Base-by-base conservation (phyloP, 495 filamentous ascomycete species). In the Penicillium flavigenum region DNA sequence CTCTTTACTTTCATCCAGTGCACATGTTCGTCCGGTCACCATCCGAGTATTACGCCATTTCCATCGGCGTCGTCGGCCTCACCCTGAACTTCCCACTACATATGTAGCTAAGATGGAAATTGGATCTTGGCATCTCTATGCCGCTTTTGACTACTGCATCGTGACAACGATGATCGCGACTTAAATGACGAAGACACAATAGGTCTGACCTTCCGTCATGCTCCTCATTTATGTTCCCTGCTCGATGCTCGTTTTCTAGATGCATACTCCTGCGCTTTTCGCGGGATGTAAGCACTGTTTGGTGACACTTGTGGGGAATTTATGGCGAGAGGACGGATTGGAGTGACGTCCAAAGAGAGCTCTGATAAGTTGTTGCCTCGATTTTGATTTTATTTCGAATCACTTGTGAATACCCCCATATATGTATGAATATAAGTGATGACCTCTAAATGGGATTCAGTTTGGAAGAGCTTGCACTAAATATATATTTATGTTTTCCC, bases 301-400 rank as follows among this genome's bases (percentile, higher is more conserved):
- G 17, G 14, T 19, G 20, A 24, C 26, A 43, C 19, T 44, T 50
- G 46, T 20, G 14, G 26, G 41, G 44, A 32, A 48, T 31, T 49
- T 44, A 44, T n/a, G 43, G 32, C 49, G 46, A 48, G 51, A 56
- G 46, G 31, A 54, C 32, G 59, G 61, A 45, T 59, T 62, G 60
- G 59, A 5, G 66, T 76, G 76, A 77, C 50, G 69, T 60, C 63
- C 73, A 77, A 79, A 79, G 76, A 79, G 76, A 79, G 76, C 76
- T 75, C 76, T 77, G 76, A 79, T 76, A 65, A 72, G 65, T 29
- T 19, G n/a, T 44, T 19, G 6, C n/a, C n/a, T 9, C 12, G 10
- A 47, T 47, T n/a, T 44, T 12, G 20, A 10, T 34, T 34, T 34
- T 26, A 17, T 20, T n/a, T n/a, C 39, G 12, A 42, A 12, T 19